phyloP scores from a whole-genome alignment of 2,329 filamentous ascomycete species.

The Microdochium bolleyi region DNA sequence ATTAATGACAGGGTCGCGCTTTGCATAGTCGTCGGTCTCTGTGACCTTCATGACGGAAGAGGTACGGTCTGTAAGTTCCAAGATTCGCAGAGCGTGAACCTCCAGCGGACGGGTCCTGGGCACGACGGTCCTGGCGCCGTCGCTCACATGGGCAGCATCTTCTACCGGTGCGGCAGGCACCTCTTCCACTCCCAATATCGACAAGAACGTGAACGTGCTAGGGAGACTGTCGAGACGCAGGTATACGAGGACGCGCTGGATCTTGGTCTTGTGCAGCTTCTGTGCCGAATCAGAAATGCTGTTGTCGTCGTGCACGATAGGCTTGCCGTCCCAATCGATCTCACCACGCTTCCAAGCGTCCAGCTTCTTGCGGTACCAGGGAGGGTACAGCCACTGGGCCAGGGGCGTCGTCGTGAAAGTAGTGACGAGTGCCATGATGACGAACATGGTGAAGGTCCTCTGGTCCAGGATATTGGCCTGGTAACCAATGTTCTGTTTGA shows the following conservation, averaged over 20 bases:
- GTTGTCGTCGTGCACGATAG: constrained; percentile 30
- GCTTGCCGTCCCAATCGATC: constrained; percentile 77
- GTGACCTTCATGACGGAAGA: constrained; percentile 94
- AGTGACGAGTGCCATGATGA: constrained; percentile 74
- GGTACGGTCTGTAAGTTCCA: constrained; percentile 84
- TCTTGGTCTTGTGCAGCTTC: constrained; percentile 25
- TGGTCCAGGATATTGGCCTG: constrained; percentile 64
- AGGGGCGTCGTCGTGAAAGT: constrained; percentile 68
- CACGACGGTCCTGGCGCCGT: constrained; percentile 11
- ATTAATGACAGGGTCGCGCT: constrained; percentile 79
- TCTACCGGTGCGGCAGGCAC: constrained; percentile 10
- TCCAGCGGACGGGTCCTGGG: constrained; percentile 46
- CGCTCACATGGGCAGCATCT: constrained; percentile 13
- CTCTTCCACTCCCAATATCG: constrained; percentile 56
- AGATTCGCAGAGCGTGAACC: constrained; percentile 76
- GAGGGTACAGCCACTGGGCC: constrained; percentile 60
- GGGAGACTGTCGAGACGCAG: constrained; percentile 80
- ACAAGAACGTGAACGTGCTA: constrained; percentile 73
- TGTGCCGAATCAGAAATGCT: constrained; percentile 21
- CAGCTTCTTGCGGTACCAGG: constrained; percentile 66
- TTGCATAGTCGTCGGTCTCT: constrained; percentile 65
- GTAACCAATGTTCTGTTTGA: constrained; percentile 55
- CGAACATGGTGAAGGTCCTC: constrained; percentile 71
- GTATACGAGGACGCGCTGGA: constrained; percentile 68
- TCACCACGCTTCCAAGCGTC: constrained; percentile 51